Conservation (phyloP, 2,329 filamentous ascomycete species). For the Chrysoporthe deuterocubensis region DNA sequence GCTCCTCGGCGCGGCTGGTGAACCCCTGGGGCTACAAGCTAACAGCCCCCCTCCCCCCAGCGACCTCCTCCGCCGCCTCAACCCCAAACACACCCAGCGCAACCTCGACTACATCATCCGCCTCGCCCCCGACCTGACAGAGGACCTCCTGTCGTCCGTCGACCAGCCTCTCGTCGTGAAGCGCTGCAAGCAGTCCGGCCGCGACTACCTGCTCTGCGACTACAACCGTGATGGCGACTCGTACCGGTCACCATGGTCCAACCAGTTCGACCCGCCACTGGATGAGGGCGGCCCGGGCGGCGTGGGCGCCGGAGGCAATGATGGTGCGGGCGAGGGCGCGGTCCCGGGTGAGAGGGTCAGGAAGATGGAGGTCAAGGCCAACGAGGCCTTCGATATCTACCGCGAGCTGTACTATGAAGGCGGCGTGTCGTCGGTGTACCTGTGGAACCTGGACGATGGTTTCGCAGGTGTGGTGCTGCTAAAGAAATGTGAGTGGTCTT, state of each 20-base stretch:
- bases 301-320: slow-evolving; percentile 55
- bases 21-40: slow-evolving; percentile 14
- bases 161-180: slow-evolving; percentile 90
- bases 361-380: slow-evolving; percentile 91
- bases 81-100: slow-evolving; percentile 86
- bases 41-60: slow-evolving; percentile 50
- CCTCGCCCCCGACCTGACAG: slow-evolving; percentile 88
- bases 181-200: slow-evolving; percentile 84
- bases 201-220: slow-evolving; percentile 97
- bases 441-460: slow-evolving; percentile 97
- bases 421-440: slow-evolving; percentile 92
- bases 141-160: slow-evolving; percentile 96
- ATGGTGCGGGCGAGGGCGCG: slow-evolving; percentile 74
- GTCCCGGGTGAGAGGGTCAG: slow-evolving; percentile 88
- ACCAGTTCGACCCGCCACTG: slow-evolving; percentile 93
- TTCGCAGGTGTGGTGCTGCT: slow-evolving; percentile 94
- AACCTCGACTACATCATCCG: slow-evolving; percentile 90
- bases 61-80: slow-evolving; percentile 96
- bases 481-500: slow-evolving; percentile 76
- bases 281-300: slow-evolving; percentile 61
- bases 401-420: slow-evolving; percentile 97
- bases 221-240: slow-evolving; percentile 99
- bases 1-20: slow-evolving; percentile 36
- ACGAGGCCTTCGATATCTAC: slow-evolving; percentile 97
- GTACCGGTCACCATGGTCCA: slow-evolving; percentile 98